Conservation (phyloP, 2,329 filamentous ascomycete genomes). For the Alternaria arborescens region DNA sequence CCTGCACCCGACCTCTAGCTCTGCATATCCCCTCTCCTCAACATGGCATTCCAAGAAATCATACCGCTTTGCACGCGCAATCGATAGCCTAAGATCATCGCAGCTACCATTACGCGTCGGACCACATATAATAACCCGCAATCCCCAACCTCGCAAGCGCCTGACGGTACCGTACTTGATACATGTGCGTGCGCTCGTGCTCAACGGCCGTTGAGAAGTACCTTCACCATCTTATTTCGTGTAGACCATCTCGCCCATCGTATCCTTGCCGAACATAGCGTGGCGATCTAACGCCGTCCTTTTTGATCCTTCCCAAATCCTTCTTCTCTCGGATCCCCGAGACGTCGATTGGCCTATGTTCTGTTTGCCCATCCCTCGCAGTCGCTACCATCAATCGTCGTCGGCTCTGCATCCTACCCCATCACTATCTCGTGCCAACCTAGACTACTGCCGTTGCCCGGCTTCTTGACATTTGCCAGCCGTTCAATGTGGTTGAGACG, state of each 20-base stretch:
- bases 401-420: not conserved
- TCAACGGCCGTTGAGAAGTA: conserved; percentile 8
- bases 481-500: conserved; percentile 3
- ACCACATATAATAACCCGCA: conserved; percentile 39
- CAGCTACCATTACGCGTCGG: conserved; percentile 37
- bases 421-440: not conserved
- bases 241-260: conserved; percentile 11
- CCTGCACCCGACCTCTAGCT: conserved; percentile 11
- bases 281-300: conserved; percentile 18
- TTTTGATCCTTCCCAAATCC: conserved; percentile 20
- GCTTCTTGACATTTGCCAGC: not conserved
- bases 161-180: not conserved
- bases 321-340: conserved; percentile 10
- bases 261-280: conserved; percentile 22
- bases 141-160: conserved; percentile 4
- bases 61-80: conserved; percentile 10
- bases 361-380: not conserved
- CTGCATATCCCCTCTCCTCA: conserved; percentile 7
- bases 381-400: not conserved
- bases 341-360: not conserved
- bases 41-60: not conserved
- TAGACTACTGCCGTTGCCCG: not conserved
- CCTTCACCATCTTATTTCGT: conserved; percentile 9
- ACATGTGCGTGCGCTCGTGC: conserved; percentile 2
- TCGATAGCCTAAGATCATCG: conserved; percentile 10